These are phyloP conservation scores for Miscanthus sacchariflorus DNA, from an alignment of 202 grass and related monocot species.

Conservation along the genomic window DNA sequence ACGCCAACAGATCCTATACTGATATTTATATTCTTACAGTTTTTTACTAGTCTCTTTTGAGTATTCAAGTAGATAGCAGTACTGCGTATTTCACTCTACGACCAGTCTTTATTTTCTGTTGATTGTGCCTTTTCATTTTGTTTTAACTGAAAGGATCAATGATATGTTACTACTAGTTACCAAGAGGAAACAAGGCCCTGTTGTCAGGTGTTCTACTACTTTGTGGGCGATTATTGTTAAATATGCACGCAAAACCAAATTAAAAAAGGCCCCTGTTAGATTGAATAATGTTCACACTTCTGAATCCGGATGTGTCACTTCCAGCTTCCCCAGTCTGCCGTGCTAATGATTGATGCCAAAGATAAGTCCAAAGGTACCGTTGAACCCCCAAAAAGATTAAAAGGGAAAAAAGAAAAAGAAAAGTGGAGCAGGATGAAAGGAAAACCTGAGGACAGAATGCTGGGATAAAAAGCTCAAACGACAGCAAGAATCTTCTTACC, in stretches of 20 bases:
- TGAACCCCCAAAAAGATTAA: conserved; percentile 32
- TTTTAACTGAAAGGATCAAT: background rate
- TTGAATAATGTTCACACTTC: background rate
- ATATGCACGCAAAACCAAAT: background rate
- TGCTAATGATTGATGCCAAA: conserved; percentile 48
- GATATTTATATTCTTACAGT: background rate
- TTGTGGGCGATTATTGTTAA: background rate
- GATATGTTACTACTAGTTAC: background rate
- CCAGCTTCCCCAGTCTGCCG: conserved; percentile 26
- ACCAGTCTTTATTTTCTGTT: background rate
- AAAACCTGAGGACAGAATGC: conserved; percentile 51
- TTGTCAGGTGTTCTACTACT: background rate
- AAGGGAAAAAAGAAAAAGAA: conserved; percentile 40
- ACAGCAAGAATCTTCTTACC: conserved; percentile 64
- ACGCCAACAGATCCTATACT: background rate
- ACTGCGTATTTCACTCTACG: background rate
- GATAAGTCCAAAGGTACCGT: conserved; percentile 42
- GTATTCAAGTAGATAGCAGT: background rate
- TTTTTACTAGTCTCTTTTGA: background rate
- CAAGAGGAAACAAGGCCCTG: background rate
- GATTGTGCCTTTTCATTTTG: background rate
- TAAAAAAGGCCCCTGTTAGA: background rate
- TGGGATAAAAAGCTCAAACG: conserved; percentile 55
- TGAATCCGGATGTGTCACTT: conserved; percentile 49
- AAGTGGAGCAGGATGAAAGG: conserved; percentile 50